phyloP scores from a whole-genome alignment of 352 stramenopile species.

The Phytophthora gonapodyides region DNA sequence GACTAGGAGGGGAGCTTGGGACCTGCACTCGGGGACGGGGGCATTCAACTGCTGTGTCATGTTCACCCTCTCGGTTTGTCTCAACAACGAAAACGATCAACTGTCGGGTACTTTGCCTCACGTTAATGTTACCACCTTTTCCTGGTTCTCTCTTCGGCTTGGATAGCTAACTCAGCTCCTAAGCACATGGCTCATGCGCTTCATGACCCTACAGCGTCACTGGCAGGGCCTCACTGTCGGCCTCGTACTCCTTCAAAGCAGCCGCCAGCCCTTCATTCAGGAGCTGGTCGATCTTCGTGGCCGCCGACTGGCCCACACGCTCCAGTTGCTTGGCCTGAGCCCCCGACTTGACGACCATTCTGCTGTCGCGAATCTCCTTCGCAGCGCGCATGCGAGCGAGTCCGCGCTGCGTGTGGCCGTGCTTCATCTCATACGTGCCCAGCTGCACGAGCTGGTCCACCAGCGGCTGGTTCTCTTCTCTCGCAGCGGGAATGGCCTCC shows the following conservation, averaged over 20 bases:
- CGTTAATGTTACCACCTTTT: too few relatives aligned
- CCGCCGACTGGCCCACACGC: slow-evolving; percentile 47
- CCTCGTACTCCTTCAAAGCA: slow-evolving; percentile 58
- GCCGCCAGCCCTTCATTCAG: slow-evolving; percentile 52
- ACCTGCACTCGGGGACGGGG: slow-evolving; percentile 19
- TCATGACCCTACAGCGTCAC: slow-evolving; percentile 18
- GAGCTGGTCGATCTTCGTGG: slow-evolving; percentile 65
- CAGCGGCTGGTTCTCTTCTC: slow-evolving; percentile 58
- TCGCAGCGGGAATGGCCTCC: slow-evolving; percentile 34
- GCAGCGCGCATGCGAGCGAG: slow-evolving; percentile 62
- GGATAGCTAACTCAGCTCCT: background rate
- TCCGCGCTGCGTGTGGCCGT: slow-evolving; percentile 54
- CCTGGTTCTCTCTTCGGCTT: too few relatives aligned
- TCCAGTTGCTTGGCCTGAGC: slow-evolving; percentile 60
- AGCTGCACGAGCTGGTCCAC: slow-evolving; percentile 65
- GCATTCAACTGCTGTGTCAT: slow-evolving; percentile 16
- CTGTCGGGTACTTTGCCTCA: background rate
- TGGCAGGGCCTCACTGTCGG: slow-evolving; percentile 23
- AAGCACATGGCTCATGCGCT: background rate
- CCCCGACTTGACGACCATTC: slow-evolving; percentile 56
- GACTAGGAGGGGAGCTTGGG: too few relatives aligned
- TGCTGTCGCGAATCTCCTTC: slow-evolving; percentile 50
- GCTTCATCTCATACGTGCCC: slow-evolving; percentile 58
- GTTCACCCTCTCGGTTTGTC: background rate
- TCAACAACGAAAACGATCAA: background rate